Evolutionary conservation across 805 yeast species (phyloP).

Genomic region (Saccharomycopsis babjevae): DNA sequence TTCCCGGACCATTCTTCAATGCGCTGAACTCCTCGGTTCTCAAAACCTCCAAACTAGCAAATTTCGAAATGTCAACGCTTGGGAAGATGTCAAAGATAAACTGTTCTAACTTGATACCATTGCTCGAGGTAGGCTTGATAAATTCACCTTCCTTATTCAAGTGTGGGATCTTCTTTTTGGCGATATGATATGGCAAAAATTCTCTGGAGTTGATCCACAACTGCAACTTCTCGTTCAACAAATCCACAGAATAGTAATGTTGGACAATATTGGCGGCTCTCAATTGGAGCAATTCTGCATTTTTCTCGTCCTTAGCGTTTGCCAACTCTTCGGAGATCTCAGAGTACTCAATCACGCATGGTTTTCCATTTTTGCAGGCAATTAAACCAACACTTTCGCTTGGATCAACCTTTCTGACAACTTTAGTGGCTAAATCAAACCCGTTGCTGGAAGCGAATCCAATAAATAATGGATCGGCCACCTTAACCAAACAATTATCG

Average conservation of each 20-base stretch:
- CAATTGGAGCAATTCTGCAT: slow-evolving; percentile 50
- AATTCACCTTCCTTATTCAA: slow-evolving; percentile 38
- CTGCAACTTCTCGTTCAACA: slow-evolving; percentile 49
- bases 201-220: slow-evolving; percentile 59
- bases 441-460: slow-evolving; percentile 69
- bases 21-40: slow-evolving; percentile 86
- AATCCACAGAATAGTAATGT: slow-evolving; percentile 84
- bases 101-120: slow-evolving; percentile 92
- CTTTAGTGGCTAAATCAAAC: slow-evolving; percentile 81
- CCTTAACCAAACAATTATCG: slow-evolving; percentile 82
- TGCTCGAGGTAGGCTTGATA: slow-evolving; percentile 60
- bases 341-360: slow-evolving; percentile 91
- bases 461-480: slow-evolving; percentile 80
- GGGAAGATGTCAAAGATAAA: slow-evolving; percentile 95
- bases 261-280: slow-evolving; percentile 97
- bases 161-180: slow-evolving; percentile 74
- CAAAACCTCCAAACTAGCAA: slow-evolving; percentile 88
- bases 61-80: slow-evolving; percentile 52
- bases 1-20: slow-evolving; percentile 79
- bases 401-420: slow-evolving; percentile 85
- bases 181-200: slow-evolving; percentile 86
- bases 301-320: slow-evolving; percentile 44
- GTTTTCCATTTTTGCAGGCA: slow-evolving; percentile 47
- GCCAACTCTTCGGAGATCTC: slow-evolving; percentile 76
- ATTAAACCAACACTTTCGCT: slow-evolving; percentile 86